Evolutionary conservation across 257 asterid species (phyloP).

Genomic region (Salvia splendens): DNA sequence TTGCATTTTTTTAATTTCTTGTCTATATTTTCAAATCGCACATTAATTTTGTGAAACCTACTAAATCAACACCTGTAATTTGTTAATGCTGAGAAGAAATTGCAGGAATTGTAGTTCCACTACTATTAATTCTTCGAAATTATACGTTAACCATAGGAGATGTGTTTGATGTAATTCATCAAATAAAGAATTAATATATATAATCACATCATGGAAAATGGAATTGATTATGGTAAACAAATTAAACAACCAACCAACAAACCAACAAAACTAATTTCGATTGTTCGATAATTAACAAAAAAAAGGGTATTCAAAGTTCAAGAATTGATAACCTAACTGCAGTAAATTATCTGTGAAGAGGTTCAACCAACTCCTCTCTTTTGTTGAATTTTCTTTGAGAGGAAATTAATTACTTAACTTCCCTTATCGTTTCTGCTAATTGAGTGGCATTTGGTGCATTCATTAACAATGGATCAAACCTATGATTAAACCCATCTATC

Average conservation of each 20-base stretch:
- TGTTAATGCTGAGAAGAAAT: too few relatives aligned
- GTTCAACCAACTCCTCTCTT: constrained; percentile 39
- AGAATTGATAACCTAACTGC: constrained; percentile 41
- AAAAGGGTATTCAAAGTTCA: constrained; percentile 17
- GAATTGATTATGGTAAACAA: constrained; percentile 24
- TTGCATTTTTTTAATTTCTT: neutral
- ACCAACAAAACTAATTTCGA: constrained; percentile 25
- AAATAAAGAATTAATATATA: too few relatives aligned
- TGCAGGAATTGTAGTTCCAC: too few relatives aligned
- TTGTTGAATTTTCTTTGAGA: neutral
- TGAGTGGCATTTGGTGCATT: constrained; percentile 42
- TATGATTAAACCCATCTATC: constrained; percentile 34
- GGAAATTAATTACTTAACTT: neutral
- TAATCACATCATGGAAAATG: neutral
- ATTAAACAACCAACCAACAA: constrained; percentile 20
- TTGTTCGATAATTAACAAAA: constrained; percentile 2
- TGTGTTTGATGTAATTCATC: too few relatives aligned
- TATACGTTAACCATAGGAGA: too few relatives aligned
- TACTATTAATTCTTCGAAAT: too few relatives aligned
- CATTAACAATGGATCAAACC: constrained; percentile 35
- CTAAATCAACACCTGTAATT: too few relatives aligned
- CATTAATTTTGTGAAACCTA: too few relatives aligned
- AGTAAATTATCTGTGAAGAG: constrained; percentile 8
- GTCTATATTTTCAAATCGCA: neutral
- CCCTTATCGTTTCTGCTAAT: neutral